Evolutionary conservation across 495 filamentous ascomycete genomes (phyloP), one percentile per base, ranked within the genome.

Genomic region (Aspergillus conjunctus): DNA sequence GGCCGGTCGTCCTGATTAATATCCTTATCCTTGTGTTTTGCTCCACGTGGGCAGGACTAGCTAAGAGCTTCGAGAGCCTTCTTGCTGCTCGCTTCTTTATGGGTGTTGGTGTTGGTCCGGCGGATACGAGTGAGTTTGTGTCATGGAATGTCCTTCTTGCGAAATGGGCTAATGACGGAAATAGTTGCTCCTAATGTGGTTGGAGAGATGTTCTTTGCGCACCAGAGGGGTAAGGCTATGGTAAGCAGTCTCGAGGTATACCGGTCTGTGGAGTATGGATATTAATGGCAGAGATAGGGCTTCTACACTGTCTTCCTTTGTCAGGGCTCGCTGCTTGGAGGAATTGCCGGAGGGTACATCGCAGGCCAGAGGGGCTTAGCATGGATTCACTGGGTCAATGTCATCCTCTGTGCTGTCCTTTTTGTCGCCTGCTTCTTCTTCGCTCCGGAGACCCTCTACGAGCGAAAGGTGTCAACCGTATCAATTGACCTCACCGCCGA

Each of bases 331-430:
- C 17, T 62, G 10, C 41, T 62, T 50, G 63, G 63, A n/a, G 63
- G 63, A n/a, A 66, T 66, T 12, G 54, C 56, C 1, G 63, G 59
- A 1, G 59, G 63, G 1, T 62, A 66, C 41, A 65, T 66, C 53
- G 63, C 59, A 21, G 63, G 45, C 9, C 26, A 48, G 4, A 37
- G 56, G 33, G 59, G 51, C 14, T 43, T 66, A 22, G 44, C 46
- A 22, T 62, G 63, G 63, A 56, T 65, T 4, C 63, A 65, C 52
- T 66, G 63, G 63, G 63, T 66, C 6, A 65, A 65, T 32, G 62
- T 65, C 6, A 61, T 65, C 31, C 18, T 65, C 15, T 39, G 18
- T 8, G 58, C 52, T 11, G 44, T 61, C 22, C 58, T 65, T 26
- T 56, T 65, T 22, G 34, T 60, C 21, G 58, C 54, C 8, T 65